Evolutionary conservation across 83 land plant species (phyloP).

Genomic region (Picea abies): DNA sequence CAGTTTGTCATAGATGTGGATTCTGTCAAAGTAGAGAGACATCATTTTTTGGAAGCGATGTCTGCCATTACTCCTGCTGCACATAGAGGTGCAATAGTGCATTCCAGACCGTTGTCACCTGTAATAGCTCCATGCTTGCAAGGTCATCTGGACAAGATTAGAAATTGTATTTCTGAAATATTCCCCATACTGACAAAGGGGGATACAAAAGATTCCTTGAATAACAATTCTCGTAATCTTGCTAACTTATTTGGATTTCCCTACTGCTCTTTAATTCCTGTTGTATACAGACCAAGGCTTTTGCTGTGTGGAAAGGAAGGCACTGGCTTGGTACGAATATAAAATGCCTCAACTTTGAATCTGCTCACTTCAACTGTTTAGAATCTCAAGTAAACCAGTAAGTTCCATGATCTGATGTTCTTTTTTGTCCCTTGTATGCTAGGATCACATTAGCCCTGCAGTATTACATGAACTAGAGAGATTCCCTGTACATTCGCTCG

Average conservation of each 20-base stretch:
- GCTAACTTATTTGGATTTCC: slow-evolving; percentile 63
- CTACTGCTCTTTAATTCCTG: slow-evolving; percentile 66
- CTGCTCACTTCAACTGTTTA: neutral
- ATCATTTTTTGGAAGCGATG: slow-evolving; percentile 92
- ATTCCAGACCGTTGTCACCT: slow-evolving; percentile 81
- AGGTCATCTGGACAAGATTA: slow-evolving; percentile 64
- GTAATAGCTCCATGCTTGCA: slow-evolving; percentile 79
- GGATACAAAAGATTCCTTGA: slow-evolving; percentile 11
- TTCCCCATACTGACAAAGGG: slow-evolving; percentile 46
- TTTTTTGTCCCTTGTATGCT: slow-evolving; percentile 28
- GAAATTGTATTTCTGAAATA: slow-evolving; percentile 58
- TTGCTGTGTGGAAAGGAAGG: slow-evolving; percentile 83
- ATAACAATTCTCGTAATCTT: slow-evolving; percentile 42
- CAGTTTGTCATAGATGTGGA: slow-evolving; percentile 94
- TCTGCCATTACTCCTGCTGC: slow-evolving; percentile 97
- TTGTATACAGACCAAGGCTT: slow-evolving; percentile 83
- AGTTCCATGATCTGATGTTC: neutral
- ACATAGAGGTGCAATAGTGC: slow-evolving; percentile 87
- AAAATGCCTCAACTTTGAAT: neutral
- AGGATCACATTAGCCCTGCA: slow-evolving; percentile 99
- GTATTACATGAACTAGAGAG: slow-evolving; percentile 93
- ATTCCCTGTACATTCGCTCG: slow-evolving; percentile 96
- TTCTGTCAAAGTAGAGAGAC: slow-evolving; percentile 74
- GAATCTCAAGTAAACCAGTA: neutral
- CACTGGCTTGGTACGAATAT: slow-evolving; percentile 69